phyloP scores from a whole-genome alignment of 164 flowering plant species.

The Nymphaea thermarum region DNA sequence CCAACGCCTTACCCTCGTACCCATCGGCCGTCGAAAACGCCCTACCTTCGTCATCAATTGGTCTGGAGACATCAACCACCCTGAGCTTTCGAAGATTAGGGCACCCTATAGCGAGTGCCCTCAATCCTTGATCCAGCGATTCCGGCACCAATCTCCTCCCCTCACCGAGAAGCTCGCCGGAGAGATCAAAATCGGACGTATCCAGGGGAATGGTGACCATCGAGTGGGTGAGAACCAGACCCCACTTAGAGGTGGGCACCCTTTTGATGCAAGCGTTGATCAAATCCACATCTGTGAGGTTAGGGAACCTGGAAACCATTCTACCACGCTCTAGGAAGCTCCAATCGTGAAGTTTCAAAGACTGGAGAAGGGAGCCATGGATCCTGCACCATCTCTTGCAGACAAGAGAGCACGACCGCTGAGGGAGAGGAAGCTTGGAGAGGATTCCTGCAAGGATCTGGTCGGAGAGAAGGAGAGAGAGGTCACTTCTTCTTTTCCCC shows the following conservation, averaged over 20 bases:
- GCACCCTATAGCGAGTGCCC: conserved; percentile 44
- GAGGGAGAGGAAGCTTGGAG: conserved; percentile 32
- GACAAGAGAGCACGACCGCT: conserved; percentile 32
- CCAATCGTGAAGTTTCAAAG: conserved; percentile 61
- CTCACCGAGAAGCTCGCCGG: conserved; percentile 10
- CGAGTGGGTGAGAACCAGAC: conserved; percentile 22
- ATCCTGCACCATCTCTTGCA: conserved; percentile 71
- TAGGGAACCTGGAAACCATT: conserved; percentile 54
- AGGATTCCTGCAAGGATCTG: conserved; percentile 43
- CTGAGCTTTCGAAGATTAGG: conserved; percentile 58
- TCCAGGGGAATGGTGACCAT: conserved; percentile 29
- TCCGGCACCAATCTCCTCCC: conserved; percentile 23
- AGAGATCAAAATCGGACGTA: conserved; percentile 13
- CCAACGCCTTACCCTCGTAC: conserved; percentile 23
- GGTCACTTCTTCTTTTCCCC: conserved; percentile 15
- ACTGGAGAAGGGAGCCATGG: conserved; percentile 50
- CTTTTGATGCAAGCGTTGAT: conserved; percentile 22
- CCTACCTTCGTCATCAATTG: not conserved
- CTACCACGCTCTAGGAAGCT: conserved; percentile 53
- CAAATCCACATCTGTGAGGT: conserved; percentile 36
- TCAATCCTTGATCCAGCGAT: conserved; percentile 46
- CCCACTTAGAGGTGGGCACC: conserved; percentile 11
- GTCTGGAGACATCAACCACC: conserved; percentile 18
- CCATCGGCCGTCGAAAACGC: conserved; percentile 1
- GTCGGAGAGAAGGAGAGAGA: conserved; percentile 45